phyloP scores from a whole-genome alignment of 164 flowering plant genomes.

The Macadamia integrifolia region DNA sequence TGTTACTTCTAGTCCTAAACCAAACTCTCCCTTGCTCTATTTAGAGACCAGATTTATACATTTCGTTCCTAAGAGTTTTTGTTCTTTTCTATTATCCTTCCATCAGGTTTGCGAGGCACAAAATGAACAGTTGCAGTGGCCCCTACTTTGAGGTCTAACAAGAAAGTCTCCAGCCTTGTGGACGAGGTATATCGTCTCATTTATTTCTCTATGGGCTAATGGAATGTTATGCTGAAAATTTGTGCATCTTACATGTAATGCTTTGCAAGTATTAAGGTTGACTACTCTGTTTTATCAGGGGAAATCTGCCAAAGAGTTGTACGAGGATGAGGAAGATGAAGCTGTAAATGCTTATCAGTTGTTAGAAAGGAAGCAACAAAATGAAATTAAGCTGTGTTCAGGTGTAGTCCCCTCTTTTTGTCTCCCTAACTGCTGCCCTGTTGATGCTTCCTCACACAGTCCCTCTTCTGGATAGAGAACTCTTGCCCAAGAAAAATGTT shows the following conservation, averaged over 20 bases:
- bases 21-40: neutral
- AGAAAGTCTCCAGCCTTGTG: conserved; percentile 89
- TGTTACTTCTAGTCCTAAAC: neutral
- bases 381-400: conserved; percentile 73
- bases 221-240: neutral
- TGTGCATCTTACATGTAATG: neutral
- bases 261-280: neutral
- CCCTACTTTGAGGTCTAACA: conserved; percentile 76
- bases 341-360: conserved; percentile 62
- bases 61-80: neutral
- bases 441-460: no score
- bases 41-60: neutral
- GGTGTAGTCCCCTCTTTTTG: neutral
- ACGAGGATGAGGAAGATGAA: conserved; percentile 80
- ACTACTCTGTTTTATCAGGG: conserved; percentile 44
- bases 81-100: conserved; percentile 2
- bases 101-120: conserved; percentile 54
- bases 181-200: conserved; percentile 57
- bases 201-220: neutral
- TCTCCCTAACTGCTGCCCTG: neutral
- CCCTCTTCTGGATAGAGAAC: no score
- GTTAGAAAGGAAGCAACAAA: conserved; percentile 75
- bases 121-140: conserved; percentile 61
- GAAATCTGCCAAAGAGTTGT: conserved; percentile 95
- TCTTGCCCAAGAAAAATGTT: no score